Base-by-base conservation (phyloP, 192 early-diverging fungal genomes). In the Coemansia sp. region DNA sequence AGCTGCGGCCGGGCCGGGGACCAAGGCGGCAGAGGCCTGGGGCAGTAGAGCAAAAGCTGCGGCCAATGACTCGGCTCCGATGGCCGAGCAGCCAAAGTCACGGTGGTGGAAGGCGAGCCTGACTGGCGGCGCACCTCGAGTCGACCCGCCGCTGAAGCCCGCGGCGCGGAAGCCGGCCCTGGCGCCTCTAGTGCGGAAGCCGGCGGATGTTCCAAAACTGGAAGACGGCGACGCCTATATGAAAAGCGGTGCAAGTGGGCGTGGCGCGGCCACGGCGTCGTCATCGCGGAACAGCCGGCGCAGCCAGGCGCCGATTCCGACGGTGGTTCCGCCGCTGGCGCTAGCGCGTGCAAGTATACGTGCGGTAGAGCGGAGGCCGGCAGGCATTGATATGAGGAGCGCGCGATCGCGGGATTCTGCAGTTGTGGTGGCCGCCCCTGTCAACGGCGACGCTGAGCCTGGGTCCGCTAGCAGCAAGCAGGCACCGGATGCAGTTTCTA, bases 81-180 rank as follows among this genome's bases (percentile, higher is more conserved):
- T 46, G 18, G 29, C 62, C 7, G 58, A 60, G 25, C 54, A 50
- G 14, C 50, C 67, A 35, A 40, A 61, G 21, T 44, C 72, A 11
- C 66, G 58, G 16, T 76, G 73, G 73, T 76, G 73, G 73, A 76
- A 76, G 45, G 73, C 66, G 0, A 76, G 62, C 5, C 44, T 76
- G 4, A 65, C 73, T 24, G 54, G 47, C 0, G 55, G 58, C 30
- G 12, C 47, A 16, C 58, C 31, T 1, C 45, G 48, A 16, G 47
- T 23, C 19, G 58, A 60, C 16, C 4, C 45, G 47, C 14, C 54
- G 4, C 18, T 25, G 21, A 45, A 32, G 14, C 46, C 46, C 12
- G 47, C 31, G 32, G 6, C 35, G 25, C 58, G 22, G 25, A 60
- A 40, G 16, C 27, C 58, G 14, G 7, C n/a, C 5, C 6, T 22